Conservation (phyloP, 257 asterid species). For the Linaria vulgaris region DNA sequence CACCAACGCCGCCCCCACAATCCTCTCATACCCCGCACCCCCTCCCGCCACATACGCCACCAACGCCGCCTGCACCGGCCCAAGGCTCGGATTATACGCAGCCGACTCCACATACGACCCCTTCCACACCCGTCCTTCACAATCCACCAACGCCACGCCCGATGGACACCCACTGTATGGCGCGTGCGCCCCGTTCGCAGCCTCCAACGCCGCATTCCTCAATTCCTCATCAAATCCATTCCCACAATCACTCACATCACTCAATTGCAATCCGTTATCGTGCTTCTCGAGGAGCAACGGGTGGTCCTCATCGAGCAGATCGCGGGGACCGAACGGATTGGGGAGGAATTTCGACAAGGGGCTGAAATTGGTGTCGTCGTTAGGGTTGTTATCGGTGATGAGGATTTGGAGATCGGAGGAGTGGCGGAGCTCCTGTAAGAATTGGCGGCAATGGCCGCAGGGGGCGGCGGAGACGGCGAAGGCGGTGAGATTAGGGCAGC, state of each 20-base stretch:
- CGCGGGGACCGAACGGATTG: constrained; percentile 79
- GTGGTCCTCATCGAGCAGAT: constrained; percentile 56
- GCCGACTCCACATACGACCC: constrained; percentile 88
- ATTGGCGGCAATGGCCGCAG: constrained; percentile 98
- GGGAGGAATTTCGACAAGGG: constrained; percentile 55
- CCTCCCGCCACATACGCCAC: constrained; percentile 69
- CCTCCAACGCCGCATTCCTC: constrained; percentile 55
- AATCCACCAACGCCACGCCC: constrained; percentile 83
- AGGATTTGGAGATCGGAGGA: constrained; percentile 52
- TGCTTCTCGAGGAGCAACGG: constrained; percentile 72
- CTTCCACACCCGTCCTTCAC: constrained; percentile 61
- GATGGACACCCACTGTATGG: constrained; percentile 86
- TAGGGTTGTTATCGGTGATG: constrained; percentile 35
- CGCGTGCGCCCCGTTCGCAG: constrained; percentile 80
- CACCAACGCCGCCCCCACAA: constrained; percentile 82
- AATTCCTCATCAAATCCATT: constrained; percentile 19
- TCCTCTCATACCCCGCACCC: constrained; percentile 67
- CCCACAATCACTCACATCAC: constrained; percentile 37
- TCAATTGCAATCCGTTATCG: constrained; percentile 40
- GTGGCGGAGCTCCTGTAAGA: constrained; percentile 76
- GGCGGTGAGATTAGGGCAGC: constrained; percentile 52
- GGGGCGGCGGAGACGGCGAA: constrained; percentile 93
- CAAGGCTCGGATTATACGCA: constrained; percentile 83
- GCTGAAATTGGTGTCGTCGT: constrained; percentile 32
- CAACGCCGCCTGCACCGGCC: constrained; percentile 86